These are phyloP conservation scores for Moesziomyces sp. DNA, from an alignment of 1,284 basidiomycete genomes.

Conservation along the genomic window DNA sequence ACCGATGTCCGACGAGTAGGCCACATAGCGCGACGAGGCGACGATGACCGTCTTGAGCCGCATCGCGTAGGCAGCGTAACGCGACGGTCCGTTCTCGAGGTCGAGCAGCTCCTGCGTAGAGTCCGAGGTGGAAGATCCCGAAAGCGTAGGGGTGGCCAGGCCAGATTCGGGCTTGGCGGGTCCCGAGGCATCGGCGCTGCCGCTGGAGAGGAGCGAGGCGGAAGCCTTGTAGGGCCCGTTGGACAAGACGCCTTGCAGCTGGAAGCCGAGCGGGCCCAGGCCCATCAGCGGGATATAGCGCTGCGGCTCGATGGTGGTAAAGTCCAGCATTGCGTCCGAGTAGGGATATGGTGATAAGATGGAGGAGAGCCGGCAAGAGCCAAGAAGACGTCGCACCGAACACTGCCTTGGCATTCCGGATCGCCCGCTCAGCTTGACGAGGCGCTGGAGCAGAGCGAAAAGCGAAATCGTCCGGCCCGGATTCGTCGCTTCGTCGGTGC, in stretches of 20 bases:
- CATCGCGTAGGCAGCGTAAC: conserved; percentile 59
- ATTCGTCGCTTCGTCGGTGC: no score
- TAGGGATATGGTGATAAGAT: neutral
- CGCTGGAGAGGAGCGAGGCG: conserved; percentile 25
- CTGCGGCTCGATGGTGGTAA: conserved; percentile 27
- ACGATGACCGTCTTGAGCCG: conserved; percentile 58
- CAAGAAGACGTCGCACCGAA: no score
- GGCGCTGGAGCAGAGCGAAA: no score
- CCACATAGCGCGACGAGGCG: conserved; percentile 54
- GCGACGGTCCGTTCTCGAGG: conserved; percentile 50
- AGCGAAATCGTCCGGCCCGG: no score
- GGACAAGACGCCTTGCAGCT: conserved; percentile 32
- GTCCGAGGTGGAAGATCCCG: conserved; percentile 7
- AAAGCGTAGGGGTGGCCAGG: conserved; percentile 40
- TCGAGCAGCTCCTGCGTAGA: conserved; percentile 31
- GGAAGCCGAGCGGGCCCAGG: conserved; percentile 35
- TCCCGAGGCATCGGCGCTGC: conserved; percentile 5
- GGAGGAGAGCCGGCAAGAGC: no score
- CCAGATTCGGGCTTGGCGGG: conserved; percentile 11
- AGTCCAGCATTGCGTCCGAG: conserved; percentile 21
- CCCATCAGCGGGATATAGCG: conserved; percentile 43
- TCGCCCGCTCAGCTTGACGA: no score
- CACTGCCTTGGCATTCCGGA: no score
- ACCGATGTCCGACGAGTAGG: conserved; percentile 85
- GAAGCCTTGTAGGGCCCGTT: conserved; percentile 23